Conservation (phyloP, 352 stramenopile species). For the Phytophthora podocarpi region DNA sequence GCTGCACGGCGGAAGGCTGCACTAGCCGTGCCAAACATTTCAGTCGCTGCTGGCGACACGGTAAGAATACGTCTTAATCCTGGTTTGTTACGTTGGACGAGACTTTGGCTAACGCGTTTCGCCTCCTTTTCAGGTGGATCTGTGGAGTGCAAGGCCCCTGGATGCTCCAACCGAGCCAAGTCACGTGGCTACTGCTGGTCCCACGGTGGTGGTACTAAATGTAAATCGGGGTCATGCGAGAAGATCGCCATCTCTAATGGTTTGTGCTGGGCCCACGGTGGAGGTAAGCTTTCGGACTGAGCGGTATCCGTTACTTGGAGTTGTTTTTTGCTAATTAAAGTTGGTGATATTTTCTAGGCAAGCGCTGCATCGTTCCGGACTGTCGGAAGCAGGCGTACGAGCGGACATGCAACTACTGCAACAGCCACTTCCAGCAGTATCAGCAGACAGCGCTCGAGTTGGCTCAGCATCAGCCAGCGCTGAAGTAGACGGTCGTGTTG, state of each 20-base stretch:
- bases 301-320: not conserved
- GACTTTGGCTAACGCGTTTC: not conserved
- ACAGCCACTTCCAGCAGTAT: slow-evolving; percentile 54
- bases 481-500: not conserved
- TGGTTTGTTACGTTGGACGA: not conserved
- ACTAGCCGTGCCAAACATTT: slow-evolving; percentile 69
- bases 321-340: not conserved
- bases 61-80: slow-evolving; percentile 25
- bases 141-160: slow-evolving; percentile 62
- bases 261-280: slow-evolving; percentile 73
- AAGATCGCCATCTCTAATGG: slow-evolving; percentile 81
- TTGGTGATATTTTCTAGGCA: slow-evolving; percentile 25
- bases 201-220: slow-evolving; percentile 79
- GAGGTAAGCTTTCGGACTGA: slow-evolving; percentile 40
- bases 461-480: not conserved
- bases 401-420: slow-evolving; percentile 69
- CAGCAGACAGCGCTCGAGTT: slow-evolving; percentile 17
- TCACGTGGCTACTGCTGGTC: slow-evolving; percentile 82
- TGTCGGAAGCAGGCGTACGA: slow-evolving; percentile 69
- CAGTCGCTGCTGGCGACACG: slow-evolving; percentile 70
- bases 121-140: slow-evolving; percentile 40
- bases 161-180: slow-evolving; percentile 77
- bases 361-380: slow-evolving; percentile 51
- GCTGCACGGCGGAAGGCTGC: slow-evolving; percentile 57
- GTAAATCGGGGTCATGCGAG: slow-evolving; percentile 56